A percentile compares a stretch with the other conserved stretches of the same genome.
Evolutionary conservation across 169 alveolate genomes (phyloP).

Genomic region (Eimeria brunetti): DNA sequence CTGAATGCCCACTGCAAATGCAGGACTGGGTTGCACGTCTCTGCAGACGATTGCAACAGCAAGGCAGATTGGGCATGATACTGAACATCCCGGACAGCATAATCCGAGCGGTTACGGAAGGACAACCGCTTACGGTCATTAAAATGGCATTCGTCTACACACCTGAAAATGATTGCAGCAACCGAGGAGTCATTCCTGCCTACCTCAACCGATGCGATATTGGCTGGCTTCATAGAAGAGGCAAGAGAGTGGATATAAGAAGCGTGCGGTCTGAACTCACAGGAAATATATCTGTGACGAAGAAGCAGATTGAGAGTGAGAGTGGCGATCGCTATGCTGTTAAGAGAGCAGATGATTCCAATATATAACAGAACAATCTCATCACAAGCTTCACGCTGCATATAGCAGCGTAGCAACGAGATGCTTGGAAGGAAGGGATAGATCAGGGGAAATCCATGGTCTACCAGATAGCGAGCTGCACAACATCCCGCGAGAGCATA

Average conservation of each 20-base stretch:
- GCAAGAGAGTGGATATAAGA: background rate
- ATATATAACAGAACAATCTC: background rate
- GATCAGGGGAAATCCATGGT: background rate
- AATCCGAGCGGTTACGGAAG: background rate
- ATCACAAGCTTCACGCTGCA: background rate
- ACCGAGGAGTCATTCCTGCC: background rate
- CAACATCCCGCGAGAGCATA: background rate
- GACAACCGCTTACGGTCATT: background rate
- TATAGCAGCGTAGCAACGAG: background rate
- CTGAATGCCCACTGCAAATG: too few species aligned
- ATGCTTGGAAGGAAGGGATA: background rate
- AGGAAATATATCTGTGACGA: background rate
- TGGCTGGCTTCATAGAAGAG: background rate
- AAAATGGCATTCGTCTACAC: background rate
- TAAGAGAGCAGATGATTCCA: background rate
- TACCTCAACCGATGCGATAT: background rate
- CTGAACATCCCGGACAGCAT: background rate
- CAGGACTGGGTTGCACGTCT: too few species aligned
- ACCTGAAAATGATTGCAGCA: background rate
- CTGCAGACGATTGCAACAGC: too few species aligned
- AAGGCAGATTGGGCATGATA: background rate
- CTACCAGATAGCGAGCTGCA: background rate
- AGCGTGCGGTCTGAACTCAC: background rate
- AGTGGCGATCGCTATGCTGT: too few species aligned
- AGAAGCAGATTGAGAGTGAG: background rate